A percentile compares a stretch with the other conserved stretches of the same genome.
phyloP scores from a whole-genome alignment of 2,329 filamentous ascomycete species.

The Colletotrichum coccodes region DNA sequence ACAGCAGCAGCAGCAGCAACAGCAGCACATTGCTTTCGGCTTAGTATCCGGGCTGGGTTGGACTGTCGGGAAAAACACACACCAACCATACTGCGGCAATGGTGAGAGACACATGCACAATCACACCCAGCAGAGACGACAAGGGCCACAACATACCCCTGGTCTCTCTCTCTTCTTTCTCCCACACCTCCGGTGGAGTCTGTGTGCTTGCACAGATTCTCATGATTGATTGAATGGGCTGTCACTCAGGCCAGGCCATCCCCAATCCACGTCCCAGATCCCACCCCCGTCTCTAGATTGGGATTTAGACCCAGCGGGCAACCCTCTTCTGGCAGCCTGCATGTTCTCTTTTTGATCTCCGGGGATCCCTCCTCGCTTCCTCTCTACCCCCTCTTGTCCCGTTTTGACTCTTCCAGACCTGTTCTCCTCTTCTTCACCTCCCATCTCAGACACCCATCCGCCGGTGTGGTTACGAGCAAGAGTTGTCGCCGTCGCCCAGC shows the following conservation, averaged over 20 bases:
- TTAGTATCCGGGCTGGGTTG: background rate
- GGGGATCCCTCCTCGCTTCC: constrained; percentile 22
- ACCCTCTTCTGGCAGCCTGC: background rate
- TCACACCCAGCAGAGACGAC: background rate
- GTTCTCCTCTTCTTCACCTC: constrained; percentile 10
- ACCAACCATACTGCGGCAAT: background rate
- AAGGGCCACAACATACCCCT: background rate
- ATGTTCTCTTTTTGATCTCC: constrained; percentile 21
- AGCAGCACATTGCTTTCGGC: constrained; percentile 6
- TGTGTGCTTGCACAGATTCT: background rate
- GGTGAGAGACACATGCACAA: background rate
- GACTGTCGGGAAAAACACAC: background rate
- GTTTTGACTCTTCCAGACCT: constrained; percentile 12
- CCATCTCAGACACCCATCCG: background rate
- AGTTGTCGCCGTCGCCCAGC: background rate
- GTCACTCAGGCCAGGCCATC: constrained; percentile 19
- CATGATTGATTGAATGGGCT: constrained; percentile 15
- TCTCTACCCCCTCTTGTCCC: constrained; percentile 8
- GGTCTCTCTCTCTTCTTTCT: background rate
- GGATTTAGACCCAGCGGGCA: constrained; percentile 11
- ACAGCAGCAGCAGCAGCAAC: background rate
- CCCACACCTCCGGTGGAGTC: constrained; percentile 8
- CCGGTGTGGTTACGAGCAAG: constrained; percentile 8
- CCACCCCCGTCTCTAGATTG: constrained; percentile 8
- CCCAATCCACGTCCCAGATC: constrained; percentile 14